Conservation (phyloP, 768 basidiomycete genomes). For the Collybiopsis luxurians region DNA sequence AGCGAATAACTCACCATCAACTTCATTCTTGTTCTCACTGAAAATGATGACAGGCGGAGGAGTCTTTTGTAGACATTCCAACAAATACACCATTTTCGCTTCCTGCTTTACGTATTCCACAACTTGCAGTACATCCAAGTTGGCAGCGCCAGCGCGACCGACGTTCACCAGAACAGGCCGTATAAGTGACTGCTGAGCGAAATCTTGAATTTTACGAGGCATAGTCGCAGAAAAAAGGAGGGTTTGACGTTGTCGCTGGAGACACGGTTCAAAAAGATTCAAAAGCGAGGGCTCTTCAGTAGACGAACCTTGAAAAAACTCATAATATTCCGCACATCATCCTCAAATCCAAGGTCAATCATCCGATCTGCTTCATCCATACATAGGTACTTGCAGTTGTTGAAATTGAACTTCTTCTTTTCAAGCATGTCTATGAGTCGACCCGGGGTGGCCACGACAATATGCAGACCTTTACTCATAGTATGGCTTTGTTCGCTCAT, state of each 20-base stretch:
- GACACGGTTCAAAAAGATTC: conserved; percentile 5
- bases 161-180: conserved; percentile 95
- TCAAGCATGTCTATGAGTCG: conserved; percentile 97
- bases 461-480: conserved; percentile 87
- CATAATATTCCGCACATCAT: conserved; percentile 98
- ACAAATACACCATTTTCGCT: conserved; percentile 98
- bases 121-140: conserved; percentile 92
- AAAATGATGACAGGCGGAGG: conserved; percentile 98
- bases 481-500: conserved; percentile 98
- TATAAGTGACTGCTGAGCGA: conserved; percentile 95
- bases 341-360: conserved; percentile 99
- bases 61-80: conserved; percentile 98
- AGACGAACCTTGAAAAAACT: conserved; percentile 88
- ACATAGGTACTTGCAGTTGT: conserved; percentile 92
- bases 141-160: conserved; percentile 96
- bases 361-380: conserved; percentile 99
- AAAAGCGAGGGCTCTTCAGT: not conserved
- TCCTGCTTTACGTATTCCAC: conserved; percentile 99
- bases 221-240: conserved; percentile 98
- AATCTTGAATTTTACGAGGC: conserved; percentile 99
- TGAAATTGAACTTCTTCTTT: conserved; percentile 90
- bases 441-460: conserved; percentile 96
- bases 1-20: conserved; percentile 66
- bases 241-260: conserved; percentile 91
- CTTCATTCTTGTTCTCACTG: conserved; percentile 99